phyloP scores from a whole-genome alignment of 2,329 filamentous ascomycete species.

The Fusarium sp. region DNA sequence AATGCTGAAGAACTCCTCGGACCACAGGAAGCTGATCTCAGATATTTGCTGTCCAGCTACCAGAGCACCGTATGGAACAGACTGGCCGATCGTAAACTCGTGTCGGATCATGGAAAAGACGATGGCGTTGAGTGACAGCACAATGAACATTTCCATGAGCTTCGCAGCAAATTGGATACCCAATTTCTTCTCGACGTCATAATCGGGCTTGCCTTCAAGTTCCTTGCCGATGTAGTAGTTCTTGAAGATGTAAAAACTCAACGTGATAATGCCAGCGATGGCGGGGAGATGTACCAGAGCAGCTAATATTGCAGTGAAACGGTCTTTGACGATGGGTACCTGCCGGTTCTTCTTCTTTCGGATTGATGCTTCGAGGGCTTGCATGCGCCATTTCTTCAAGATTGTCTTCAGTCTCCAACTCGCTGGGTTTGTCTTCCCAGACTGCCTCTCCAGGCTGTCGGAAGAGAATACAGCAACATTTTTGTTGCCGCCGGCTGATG shows the following conservation, averaged over 20 bases:
- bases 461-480: background rate
- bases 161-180: constrained; percentile 35
- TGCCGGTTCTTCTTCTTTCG: constrained; percentile 11
- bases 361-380: constrained; percentile 7
- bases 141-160: constrained; percentile 37
- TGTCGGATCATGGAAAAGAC: constrained; percentile 32
- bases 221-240: constrained; percentile 39
- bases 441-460: background rate
- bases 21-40: constrained; percentile 36
- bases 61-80: constrained; percentile 33
- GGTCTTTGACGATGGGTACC: constrained; percentile 32
- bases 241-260: constrained; percentile 38
- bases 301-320: constrained; percentile 20
- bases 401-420: constrained; percentile 27
- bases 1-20: constrained; percentile 31
- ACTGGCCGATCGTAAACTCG: constrained; percentile 29
- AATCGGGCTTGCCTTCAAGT: constrained; percentile 24
- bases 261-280: constrained; percentile 21
- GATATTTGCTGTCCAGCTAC: constrained; percentile 36
- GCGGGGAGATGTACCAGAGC: constrained; percentile 30
- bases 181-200: constrained; percentile 33
- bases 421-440: background rate
- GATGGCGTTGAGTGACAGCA: constrained; percentile 27
- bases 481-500: background rate
- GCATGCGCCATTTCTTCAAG: constrained; percentile 32